These are phyloP conservation scores for Conringia planisiliqua DNA, from an alignment of 345 rosid species.

Conservation along the genomic window DNA sequence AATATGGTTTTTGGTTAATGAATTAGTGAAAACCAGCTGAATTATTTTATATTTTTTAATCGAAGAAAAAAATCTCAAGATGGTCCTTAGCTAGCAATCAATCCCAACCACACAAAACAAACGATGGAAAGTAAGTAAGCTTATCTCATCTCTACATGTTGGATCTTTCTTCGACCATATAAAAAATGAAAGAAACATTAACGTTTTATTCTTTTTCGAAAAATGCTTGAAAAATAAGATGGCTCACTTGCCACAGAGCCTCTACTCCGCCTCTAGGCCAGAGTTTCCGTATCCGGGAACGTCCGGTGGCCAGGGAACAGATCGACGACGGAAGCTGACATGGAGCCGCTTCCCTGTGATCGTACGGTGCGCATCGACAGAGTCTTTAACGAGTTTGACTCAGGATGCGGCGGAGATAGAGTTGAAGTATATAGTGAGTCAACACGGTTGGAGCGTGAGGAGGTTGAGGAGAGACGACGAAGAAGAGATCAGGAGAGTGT, in stretches of 20 bases:
- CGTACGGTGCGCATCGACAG: constrained; percentile 28
- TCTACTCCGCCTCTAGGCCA: constrained; percentile 26
- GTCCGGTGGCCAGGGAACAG: constrained; percentile 1
- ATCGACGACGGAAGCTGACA: not conserved
- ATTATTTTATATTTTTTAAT: not conserved
- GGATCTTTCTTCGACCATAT: not conserved
- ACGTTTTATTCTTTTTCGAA: not conserved
- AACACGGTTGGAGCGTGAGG: constrained; percentile 72
- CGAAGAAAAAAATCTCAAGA: not conserved
- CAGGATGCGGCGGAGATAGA: constrained; percentile 4
- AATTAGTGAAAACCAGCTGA: too few species aligned
- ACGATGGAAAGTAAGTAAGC: constrained; percentile 9
- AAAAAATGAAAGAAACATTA: not conserved
- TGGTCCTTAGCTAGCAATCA: not conserved
- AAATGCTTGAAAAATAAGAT: constrained; percentile 28
- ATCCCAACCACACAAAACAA: constrained; percentile 16
- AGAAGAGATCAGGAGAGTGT: constrained; percentile 55
- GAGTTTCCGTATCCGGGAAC: not conserved
- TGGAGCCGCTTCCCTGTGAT: constrained; percentile 19
- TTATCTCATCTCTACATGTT: constrained; percentile 20
- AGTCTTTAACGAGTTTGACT: constrained; percentile 23
- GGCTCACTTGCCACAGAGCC: constrained; percentile 35
- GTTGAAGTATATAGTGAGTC: constrained; percentile 42
- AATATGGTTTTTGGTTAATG: too few species aligned
- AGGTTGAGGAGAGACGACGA: constrained; percentile 45